Percentiles rank a stretch among this genome's conserved stretches.
phyloP scores from a whole-genome alignment of 1,139 yeast genomes.

The Protomyces macrosporus region DNA sequence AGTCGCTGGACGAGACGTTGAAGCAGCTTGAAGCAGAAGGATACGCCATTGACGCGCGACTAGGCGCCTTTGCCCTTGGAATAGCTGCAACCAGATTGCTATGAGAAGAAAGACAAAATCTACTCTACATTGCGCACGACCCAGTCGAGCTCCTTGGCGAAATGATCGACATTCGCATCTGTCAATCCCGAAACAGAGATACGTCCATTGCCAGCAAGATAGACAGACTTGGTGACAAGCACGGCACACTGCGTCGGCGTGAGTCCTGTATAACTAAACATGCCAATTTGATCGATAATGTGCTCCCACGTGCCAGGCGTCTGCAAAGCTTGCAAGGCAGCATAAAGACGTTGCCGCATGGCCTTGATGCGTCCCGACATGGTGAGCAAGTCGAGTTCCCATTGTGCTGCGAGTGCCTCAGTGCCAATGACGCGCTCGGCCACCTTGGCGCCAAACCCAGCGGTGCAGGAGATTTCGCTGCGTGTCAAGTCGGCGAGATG shows the following conservation, averaged over 20 bases:
- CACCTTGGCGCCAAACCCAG: conserved; percentile 86
- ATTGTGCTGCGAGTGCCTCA: conserved; percentile 57
- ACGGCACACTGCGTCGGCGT: conserved; percentile 60
- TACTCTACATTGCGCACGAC: conserved; percentile 30
- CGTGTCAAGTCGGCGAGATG: conserved; percentile 77
- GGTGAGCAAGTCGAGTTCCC: conserved; percentile 69
- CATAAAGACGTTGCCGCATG: conserved; percentile 54
- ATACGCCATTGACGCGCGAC: conserved; percentile 26
- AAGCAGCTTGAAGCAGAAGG: conserved; percentile 22
- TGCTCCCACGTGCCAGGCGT: conserved; percentile 77
- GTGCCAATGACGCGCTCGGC: conserved; percentile 69
- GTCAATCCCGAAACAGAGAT: conserved; percentile 88
- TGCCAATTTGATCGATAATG: conserved; percentile 83
- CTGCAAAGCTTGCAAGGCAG: conserved; percentile 51
- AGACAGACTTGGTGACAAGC: conserved; percentile 69
- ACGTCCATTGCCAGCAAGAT: conserved; percentile 84
- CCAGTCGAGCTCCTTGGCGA: conserved; percentile 59
- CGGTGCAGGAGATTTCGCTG: conserved; percentile 88
- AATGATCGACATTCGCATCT: conserved; percentile 69
- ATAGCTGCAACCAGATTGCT: conserved; percentile 9
- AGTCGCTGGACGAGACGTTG: conserved; percentile 18
- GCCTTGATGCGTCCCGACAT: conserved; percentile 74
- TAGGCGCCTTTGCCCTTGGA: conserved; percentile 26
- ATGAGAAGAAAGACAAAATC: background rate
- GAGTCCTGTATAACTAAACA: conserved; percentile 92